Evolutionary conservation across 495 filamentous ascomycete genomes (phyloP).

Genomic region (Parathielavia hyrcaniae): DNA sequence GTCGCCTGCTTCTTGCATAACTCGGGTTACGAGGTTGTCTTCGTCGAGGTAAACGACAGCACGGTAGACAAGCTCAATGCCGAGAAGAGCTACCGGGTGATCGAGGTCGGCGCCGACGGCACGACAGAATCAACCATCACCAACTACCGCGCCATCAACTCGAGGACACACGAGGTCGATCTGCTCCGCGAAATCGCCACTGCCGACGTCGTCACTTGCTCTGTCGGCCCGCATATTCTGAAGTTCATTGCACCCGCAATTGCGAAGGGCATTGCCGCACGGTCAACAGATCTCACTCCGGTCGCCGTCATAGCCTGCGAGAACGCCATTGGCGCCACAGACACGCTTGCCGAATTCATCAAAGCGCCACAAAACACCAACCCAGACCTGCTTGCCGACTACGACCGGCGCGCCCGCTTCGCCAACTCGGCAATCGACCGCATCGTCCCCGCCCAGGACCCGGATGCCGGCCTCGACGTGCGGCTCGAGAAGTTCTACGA

Average conservation of each 20-base stretch:
- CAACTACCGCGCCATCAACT: constrained; percentile 95
- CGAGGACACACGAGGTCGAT: constrained; percentile 70
- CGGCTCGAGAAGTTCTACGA: constrained; percentile 97
- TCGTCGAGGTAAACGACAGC: constrained; percentile 81
- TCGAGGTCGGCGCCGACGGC: constrained; percentile 83
- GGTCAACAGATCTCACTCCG: constrained; percentile 59
- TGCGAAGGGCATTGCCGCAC: constrained; percentile 78
- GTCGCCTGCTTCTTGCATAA: constrained; percentile 69
- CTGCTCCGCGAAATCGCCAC: constrained; percentile 77
- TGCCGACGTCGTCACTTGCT: constrained; percentile 89
- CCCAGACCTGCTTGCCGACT: constrained; percentile 50
- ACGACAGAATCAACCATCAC: constrained; percentile 76
- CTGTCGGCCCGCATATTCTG: constrained; percentile 91
- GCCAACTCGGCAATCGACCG: constrained; percentile 98
- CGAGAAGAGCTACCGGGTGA: constrained; percentile 74
- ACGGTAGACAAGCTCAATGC: constrained; percentile 72
- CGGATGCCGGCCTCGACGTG: constrained; percentile 75
- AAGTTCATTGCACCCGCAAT: constrained; percentile 93
- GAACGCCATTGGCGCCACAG: constrained; percentile 90
- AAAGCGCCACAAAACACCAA: constrained; percentile 61
- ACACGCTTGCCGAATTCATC: constrained; percentile 74
- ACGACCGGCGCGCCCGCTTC: constrained; percentile 65
- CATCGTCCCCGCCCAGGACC: constrained; percentile 84
- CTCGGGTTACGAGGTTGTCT: constrained; percentile 86
- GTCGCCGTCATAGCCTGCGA: constrained; percentile 94